Base-by-base conservation (phyloP, 73 alveolate genomes). In the Paraurostyla sp. region DNA sequence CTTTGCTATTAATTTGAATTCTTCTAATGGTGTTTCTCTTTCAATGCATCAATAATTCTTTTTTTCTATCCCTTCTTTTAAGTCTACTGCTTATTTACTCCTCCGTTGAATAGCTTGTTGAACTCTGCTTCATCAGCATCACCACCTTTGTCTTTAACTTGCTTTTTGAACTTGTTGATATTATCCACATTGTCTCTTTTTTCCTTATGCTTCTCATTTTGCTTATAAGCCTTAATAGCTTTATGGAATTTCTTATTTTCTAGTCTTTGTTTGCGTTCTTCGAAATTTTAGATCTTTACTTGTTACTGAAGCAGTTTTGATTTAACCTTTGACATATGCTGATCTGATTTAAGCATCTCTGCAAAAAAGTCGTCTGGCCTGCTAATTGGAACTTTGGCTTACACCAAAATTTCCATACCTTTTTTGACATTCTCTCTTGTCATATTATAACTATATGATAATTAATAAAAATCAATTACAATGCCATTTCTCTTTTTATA, bases 341-440 rank as follows among this genome's bases (percentile, higher is more conserved):
- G 68, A 62, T 91, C 96, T 18, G 92, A 33, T 50, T 91, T 91
- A 27, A 91, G 52, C 92, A 86, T 91, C 81, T 91, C 96, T 41
- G 96, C 96, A 30, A 76, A 87, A 85, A 76, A 91, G 59, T 91
- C 96, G 46, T 86, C 83, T 9, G 96, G 96, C 63, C 96, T 91
- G 54, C 90, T 83, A 71, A 91, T 78, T n/a, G 91, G 87, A 60
- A 87, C 88, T 9, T 68, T 78, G 20, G 85, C 51, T 58, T 91
- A 41, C 4, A 48, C 43, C 0, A 91, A 80, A 22, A 22, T 2
- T 42, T 91, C 90, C 60, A 91, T 63, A 2, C 87, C 92, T 48
- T 40, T 76, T 81, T 78, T 87, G 36, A 85, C 93, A 62, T 86
- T 78, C 63, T 91, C 94, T 56, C 71, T 63, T 11, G 96, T 85